Percentiles rank a stretch among this genome's conserved stretches.
Conservation (phyloP, 306 rosid genomes). For the Prosopis cineraria region DNA sequence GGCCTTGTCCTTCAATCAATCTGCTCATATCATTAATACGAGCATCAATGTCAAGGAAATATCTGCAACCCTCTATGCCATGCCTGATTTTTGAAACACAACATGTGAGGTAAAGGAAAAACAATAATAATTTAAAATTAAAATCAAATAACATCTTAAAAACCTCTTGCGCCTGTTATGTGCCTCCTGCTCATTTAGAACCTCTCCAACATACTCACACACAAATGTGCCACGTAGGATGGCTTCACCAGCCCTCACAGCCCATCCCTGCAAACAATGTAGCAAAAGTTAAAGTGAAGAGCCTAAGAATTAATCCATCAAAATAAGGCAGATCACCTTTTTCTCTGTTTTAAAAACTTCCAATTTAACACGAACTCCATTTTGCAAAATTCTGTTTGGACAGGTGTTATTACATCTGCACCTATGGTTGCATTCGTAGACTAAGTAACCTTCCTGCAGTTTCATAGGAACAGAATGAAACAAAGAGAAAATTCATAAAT, state of each 20-base stretch:
- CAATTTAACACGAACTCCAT: constrained; percentile 85
- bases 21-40: constrained; percentile 88
- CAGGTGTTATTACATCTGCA: constrained; percentile 85
- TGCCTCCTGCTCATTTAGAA: constrained; percentile 77
- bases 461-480: constrained; percentile 29
- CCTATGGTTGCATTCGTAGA: constrained; percentile 85
- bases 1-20: constrained; percentile 71
- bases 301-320: constrained; percentile 27
- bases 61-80: constrained; percentile 54
- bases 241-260: constrained; percentile 84
- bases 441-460: constrained; percentile 97
- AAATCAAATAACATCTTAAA: constrained; percentile 30
- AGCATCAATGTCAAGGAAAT: constrained; percentile 63
- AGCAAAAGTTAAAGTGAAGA: constrained; percentile 39
- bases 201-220: constrained; percentile 92
- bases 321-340: constrained; percentile 56
- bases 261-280: constrained; percentile 79
- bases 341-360: constrained; percentile 86
- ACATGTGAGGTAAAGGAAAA: constrained; percentile 31
- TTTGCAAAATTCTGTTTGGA: constrained; percentile 91
- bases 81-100: constrained; percentile 55
- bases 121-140: not conserved
- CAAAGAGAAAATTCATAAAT: constrained; percentile 29
- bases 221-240: constrained; percentile 92
- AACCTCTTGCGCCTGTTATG: constrained; percentile 69